These are phyloP conservation scores for Didymosphaeria variabile DNA, from an alignment of 2,329 filamentous ascomycete genomes.

Conservation along the genomic window DNA sequence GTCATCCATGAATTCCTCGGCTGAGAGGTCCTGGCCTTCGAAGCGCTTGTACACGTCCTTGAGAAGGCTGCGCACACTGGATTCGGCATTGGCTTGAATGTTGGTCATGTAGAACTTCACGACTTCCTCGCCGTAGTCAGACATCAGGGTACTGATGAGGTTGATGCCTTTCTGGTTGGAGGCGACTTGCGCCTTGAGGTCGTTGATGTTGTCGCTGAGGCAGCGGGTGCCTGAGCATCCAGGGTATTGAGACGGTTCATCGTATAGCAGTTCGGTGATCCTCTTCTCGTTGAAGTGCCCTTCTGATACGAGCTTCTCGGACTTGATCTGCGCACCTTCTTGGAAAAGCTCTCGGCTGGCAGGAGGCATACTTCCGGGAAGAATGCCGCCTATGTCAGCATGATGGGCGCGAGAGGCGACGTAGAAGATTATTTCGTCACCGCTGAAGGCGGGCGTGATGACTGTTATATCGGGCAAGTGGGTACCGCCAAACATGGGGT, in stretches of 20 bases:
- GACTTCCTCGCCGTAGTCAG: constrained; percentile 78
- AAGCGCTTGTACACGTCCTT: constrained; percentile 76
- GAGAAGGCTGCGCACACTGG: constrained; percentile 76
- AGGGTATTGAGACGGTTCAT: constrained; percentile 76
- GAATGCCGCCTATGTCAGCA: constrained; percentile 84
- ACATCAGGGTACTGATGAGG: constrained; percentile 76
- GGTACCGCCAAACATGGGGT: constrained; percentile 84
- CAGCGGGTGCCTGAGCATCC: constrained; percentile 83
- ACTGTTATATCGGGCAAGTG: constrained; percentile 86
- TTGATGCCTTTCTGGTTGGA: constrained; percentile 88
- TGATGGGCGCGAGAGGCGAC: constrained; percentile 83
- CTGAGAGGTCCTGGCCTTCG: constrained; percentile 73
- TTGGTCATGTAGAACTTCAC: constrained; percentile 86
- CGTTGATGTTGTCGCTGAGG: constrained; percentile 83
- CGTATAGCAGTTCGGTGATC: constrained; percentile 74
- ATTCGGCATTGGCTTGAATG: constrained; percentile 83
- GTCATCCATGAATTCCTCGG: constrained; percentile 87
- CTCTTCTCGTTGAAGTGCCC: constrained; percentile 81
- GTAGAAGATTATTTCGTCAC: constrained; percentile 80
- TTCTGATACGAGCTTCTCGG: constrained; percentile 75
- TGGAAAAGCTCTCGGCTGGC: constrained; percentile 69
- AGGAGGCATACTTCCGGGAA: constrained; percentile 84
- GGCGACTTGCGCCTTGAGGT: constrained; percentile 86
- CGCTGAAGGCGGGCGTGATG: constrained; percentile 79
- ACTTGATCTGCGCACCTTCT: constrained; percentile 65